These are phyloP conservation scores for Craspedostauros australis DNA, from an alignment of 108 stramenopile genomes.

Conservation along the genomic window DNA sequence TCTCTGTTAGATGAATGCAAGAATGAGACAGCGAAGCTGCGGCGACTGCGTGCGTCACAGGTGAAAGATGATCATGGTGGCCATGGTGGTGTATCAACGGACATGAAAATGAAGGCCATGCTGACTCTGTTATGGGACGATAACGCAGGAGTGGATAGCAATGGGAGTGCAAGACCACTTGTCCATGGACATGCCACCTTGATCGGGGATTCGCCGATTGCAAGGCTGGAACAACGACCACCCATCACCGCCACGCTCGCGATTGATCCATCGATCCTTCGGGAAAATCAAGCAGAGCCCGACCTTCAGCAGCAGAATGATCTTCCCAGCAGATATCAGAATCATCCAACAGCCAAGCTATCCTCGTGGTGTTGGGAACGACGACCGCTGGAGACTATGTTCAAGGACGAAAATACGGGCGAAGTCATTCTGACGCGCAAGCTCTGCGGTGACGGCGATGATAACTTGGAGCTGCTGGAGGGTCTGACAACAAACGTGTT, in stretches of 20 bases:
- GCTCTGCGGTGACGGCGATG: constrained; percentile 7
- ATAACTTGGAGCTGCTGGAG: constrained; percentile 56
- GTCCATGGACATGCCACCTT: constrained; percentile 1
- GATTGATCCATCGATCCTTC: constrained; percentile 10
- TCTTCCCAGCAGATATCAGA: constrained; percentile 33
- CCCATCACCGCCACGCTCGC: constrained; percentile 32
- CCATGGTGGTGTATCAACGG: too few relatives aligned
- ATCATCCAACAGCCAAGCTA: constrained; percentile 51
- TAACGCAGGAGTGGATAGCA: constrained; percentile 3
- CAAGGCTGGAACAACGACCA: too few relatives aligned
- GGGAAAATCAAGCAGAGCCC: too few relatives aligned
- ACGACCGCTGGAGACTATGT: constrained; percentile 48
- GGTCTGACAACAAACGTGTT: constrained; percentile 77
- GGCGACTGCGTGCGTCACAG: too few relatives aligned
- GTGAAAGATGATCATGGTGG: too few relatives aligned
- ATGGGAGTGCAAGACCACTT: constrained; percentile 26
- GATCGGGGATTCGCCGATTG: constrained; percentile 3
- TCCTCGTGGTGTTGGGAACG: constrained; percentile 71
- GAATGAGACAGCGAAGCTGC: too few relatives aligned
- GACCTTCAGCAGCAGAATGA: too few relatives aligned
- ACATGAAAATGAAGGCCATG: too few relatives aligned
- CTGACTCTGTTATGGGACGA: constrained; percentile 29
- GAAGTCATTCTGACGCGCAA: constrained; percentile 22
- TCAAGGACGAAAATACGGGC: constrained; percentile 37
- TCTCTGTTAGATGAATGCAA: too few relatives aligned